phyloP scores from a whole-genome alignment of 2,329 filamentous ascomycete genomes.

The Diaporthe caulivora region DNA sequence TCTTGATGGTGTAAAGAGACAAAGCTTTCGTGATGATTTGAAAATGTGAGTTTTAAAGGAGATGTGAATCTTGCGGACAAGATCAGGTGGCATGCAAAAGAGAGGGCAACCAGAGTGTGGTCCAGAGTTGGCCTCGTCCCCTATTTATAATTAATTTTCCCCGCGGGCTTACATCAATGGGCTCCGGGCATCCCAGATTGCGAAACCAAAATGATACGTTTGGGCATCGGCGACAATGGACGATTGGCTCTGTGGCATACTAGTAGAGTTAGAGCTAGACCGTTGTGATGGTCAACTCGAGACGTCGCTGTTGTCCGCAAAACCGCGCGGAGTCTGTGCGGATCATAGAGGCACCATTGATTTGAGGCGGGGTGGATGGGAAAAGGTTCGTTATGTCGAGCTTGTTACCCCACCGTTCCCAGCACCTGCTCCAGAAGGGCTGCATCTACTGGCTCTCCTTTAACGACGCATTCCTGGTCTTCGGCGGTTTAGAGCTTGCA shows the following conservation, averaged over 20 bases:
- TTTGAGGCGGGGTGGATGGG: not conserved
- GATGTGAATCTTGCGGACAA: too few species aligned
- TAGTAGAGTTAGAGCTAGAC: slow-evolving; percentile 16
- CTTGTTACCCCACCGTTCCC: not conserved
- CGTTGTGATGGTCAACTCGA: slow-evolving; percentile 7
- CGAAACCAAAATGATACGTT: not conserved
- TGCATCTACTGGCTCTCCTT: too few species aligned
- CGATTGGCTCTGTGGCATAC: not conserved
- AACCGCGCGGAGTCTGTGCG: not conserved
- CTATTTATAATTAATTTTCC: not conserved
- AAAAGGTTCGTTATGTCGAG: slow-evolving; percentile 9
- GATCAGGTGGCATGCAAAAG: too few species aligned
- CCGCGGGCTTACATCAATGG: not conserved
- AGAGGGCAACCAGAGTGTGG: accelerated
- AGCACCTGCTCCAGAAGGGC: not conserved
- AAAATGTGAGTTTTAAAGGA: not conserved
- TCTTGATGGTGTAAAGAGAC: not conserved
- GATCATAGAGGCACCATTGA: not conserved
- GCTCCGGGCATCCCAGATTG: too few species aligned
- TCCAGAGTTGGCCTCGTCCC: too few species aligned
- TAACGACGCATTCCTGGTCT: not conserved
- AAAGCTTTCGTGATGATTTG: not conserved
- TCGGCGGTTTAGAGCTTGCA: too few species aligned
- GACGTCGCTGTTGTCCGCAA: not conserved
- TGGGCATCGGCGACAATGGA: not conserved